Evolutionary conservation across 164 flowering plant species (phyloP).

Genomic region (Tinospora cordifolia): DNA sequence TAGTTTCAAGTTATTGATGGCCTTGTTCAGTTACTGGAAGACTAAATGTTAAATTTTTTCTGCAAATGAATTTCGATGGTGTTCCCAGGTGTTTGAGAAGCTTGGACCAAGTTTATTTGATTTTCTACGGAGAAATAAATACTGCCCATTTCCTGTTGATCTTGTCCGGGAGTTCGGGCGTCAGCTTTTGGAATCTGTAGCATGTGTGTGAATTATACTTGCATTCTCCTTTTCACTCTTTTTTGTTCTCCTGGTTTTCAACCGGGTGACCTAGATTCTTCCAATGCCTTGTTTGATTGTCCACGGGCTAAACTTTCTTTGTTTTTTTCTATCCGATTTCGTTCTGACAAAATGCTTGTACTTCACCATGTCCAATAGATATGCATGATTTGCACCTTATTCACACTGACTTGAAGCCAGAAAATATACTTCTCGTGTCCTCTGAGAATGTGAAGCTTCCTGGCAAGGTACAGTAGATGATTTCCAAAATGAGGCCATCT

Average conservation of each 20-base stretch:
- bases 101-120: slow-evolving; percentile 98
- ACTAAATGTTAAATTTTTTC: slow-evolving; percentile 42
- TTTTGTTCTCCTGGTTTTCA: slow-evolving; percentile 15
- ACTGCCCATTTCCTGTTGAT: slow-evolving; percentile 80
- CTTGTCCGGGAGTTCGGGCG: slow-evolving; percentile 91
- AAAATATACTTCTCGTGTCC: slow-evolving; percentile 82
- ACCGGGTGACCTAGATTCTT: slow-evolving; percentile 13
- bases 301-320: slow-evolving; percentile 12
- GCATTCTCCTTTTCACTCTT: slow-evolving; percentile 17
- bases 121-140: slow-evolving; percentile 78
- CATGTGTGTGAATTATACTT: slow-evolving; percentile 78
- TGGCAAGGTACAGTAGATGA: slow-evolving; percentile 43
- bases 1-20: not conserved
- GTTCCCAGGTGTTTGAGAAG: slow-evolving; percentile 93
- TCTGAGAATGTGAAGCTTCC: slow-evolving; percentile 67
- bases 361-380: slow-evolving; percentile 43
- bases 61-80: slow-evolving; percentile 57
- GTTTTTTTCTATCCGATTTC: not conserved
- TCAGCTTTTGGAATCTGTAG: slow-evolving; percentile 95
- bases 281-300: slow-evolving; percentile 20
- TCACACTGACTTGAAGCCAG: slow-evolving; percentile 94
- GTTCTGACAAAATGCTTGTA: slow-evolving; percentile 15
- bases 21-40: slow-evolving; percentile 12
- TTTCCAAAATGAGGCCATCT: slow-evolving; percentile 17
- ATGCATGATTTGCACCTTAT: slow-evolving; percentile 77